phyloP scores from a whole-genome alignment of 2,329 filamentous ascomycete species.

The Pleurostoma richardsiae region DNA sequence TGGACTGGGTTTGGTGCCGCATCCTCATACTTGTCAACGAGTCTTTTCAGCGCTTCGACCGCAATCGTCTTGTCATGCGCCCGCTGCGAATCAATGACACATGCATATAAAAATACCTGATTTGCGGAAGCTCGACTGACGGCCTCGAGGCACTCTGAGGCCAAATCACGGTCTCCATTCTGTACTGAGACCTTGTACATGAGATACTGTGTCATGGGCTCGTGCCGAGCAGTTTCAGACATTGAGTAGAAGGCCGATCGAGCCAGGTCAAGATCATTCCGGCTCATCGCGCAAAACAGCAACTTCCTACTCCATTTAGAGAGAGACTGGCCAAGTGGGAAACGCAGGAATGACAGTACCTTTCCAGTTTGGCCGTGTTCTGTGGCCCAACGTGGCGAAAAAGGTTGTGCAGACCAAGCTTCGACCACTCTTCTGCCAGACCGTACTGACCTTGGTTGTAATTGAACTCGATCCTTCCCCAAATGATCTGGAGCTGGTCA shows the following conservation, averaged over 20 bases:
- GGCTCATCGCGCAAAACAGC: constrained; percentile 63
- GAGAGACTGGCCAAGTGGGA: too few species aligned
- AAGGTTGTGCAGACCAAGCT: constrained; percentile 58
- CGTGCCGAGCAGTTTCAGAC: constrained; percentile 49
- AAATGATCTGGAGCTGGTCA: constrained; percentile 57
- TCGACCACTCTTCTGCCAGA: constrained; percentile 65
- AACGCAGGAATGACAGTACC: constrained; percentile 32
- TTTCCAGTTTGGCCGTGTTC: constrained; percentile 64
- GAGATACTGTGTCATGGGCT: constrained; percentile 65
- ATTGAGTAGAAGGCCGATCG: constrained; percentile 53
- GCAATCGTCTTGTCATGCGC: constrained; percentile 57
- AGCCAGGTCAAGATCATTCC: constrained; percentile 49
- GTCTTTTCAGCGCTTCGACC: constrained; percentile 50
- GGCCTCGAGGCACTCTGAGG: constrained; percentile 57
- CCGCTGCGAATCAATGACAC: constrained; percentile 70
- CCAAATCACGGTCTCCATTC: constrained; percentile 49
- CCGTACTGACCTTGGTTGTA: constrained; percentile 48
- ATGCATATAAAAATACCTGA: constrained; percentile 69
- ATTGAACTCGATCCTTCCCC: constrained; percentile 67
- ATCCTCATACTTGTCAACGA: constrained; percentile 52
- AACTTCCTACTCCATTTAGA: constrained; percentile 52
- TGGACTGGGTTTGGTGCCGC: constrained; percentile 44
- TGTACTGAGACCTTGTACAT: constrained; percentile 69
- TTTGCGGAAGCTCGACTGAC: constrained; percentile 52
- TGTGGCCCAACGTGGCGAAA: constrained; percentile 61